Evolutionary conservation across 495 filamentous ascomycete species (phyloP), one percentile per base, ranked within the genome.

Genomic region (Hypoxylon rickii): DNA sequence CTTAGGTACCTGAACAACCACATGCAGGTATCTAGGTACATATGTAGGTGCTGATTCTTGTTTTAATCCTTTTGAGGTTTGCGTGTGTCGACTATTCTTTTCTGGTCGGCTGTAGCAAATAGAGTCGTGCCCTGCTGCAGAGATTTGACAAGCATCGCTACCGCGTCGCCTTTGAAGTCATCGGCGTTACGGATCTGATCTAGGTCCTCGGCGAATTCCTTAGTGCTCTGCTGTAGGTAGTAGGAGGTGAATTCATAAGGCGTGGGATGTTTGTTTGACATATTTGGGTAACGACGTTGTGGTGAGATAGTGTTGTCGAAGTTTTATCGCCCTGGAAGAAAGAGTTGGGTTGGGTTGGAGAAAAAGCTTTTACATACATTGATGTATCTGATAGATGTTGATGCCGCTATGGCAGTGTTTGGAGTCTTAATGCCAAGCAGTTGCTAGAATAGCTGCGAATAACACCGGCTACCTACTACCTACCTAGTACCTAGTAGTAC

Each of bases 131-230:
- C 86, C 64, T 88, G 85, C 74, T 80, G 82, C 58, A 91, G 58
- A n/a, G 85, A 83, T 49, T 75, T 68, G 24, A 90, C 74, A 31
- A 91, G 73, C 59, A 89, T 73, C 7, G 77, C 76, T 43, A 90
- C 55, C 10, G 81, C 83, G 21, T 79, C 76, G 47, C 79, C 78
- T 46, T 75, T 82, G 63, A 90, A 91, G 68, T 91, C 88, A 61
- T 81, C 79, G 21, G 88, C 83, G 31, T 62, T 68, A 19, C 87
- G 82, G 7, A 90, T 66, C 54, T 78, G 78, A 69, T 89, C 84
- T 19, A 91, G 73, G 65, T 90, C 88, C 29, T 89, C 85, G 7
- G 82, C 84, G 50, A 89, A 87, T 53, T 89, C 86, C 7, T 74
- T 68, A 4, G 88, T 87, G 13, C 85, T 71, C 46, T 77, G 78